Percentiles rank a stretch among this genome's conserved stretches.
These are phyloP conservation scores for Pseudopyricularia cyperi DNA, from an alignment of 2,329 filamentous ascomycete genomes.

Conservation along the genomic window DNA sequence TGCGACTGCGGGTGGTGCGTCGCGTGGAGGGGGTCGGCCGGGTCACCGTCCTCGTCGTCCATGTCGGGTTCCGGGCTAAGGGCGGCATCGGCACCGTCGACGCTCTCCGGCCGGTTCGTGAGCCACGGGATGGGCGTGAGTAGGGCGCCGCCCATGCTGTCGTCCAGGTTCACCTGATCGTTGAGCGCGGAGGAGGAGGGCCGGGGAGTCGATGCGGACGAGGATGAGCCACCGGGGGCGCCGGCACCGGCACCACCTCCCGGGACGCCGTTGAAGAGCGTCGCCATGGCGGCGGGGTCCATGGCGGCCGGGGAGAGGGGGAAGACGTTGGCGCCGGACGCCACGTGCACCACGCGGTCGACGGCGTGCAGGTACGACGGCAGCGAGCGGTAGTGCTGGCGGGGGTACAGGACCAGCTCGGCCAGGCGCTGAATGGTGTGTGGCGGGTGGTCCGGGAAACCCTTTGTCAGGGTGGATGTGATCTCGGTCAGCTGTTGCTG, in stretches of 20 bases:
- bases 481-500: constrained; percentile 49
- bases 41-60: neutral
- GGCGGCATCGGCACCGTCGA: constrained; percentile 2
- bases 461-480: constrained; percentile 43
- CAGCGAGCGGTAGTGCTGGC: constrained; percentile 66
- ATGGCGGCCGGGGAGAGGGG: constrained; percentile 61
- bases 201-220: constrained; percentile 13
- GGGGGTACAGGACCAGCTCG: constrained; percentile 70
- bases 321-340: constrained; percentile 67
- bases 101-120: constrained; percentile 1
- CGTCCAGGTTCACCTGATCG: constrained; percentile 59
- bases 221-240: constrained; percentile 9
- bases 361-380: constrained; percentile 81
- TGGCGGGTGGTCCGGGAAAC: constrained; percentile 65
- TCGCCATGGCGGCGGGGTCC: constrained; percentile 38
- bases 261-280: constrained; percentile 48
- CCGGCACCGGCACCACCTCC: constrained; percentile 19
- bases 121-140: constrained; percentile 94
- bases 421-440: constrained; percentile 88
- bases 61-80: constrained; percentile 1
- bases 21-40: neutral
- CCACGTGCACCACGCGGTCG: constrained; percentile 82
- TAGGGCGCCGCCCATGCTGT: constrained; percentile 77
- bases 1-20: constrained; percentile 8
- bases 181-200: constrained; percentile 14